These are phyloP conservation scores for Verticillium klebahnii DNA, from an alignment of 2,329 filamentous ascomycete genomes.

Conservation along the genomic window DNA sequence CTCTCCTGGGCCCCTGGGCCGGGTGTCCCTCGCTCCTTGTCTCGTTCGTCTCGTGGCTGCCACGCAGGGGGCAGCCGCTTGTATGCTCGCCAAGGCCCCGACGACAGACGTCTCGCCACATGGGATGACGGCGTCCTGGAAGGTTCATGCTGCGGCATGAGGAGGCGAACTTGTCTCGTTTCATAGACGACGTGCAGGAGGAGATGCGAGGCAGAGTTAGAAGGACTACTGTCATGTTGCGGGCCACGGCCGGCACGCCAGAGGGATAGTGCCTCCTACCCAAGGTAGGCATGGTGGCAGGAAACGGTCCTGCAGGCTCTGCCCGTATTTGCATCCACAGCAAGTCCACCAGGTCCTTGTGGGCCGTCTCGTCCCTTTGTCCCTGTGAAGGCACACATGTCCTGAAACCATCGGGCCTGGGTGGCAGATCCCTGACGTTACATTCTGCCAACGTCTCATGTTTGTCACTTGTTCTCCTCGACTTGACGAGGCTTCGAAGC, in stretches of 20 bases:
- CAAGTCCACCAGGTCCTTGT: background rate
- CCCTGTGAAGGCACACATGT: background rate
- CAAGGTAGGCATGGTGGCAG: background rate
- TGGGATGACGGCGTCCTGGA: background rate
- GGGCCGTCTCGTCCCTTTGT: background rate
- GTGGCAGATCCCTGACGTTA: background rate
- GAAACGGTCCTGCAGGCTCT: background rate
- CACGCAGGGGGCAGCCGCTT: background rate
- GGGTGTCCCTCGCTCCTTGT: background rate
- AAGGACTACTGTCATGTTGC: background rate
- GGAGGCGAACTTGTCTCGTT: background rate
- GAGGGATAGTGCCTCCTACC: background rate
- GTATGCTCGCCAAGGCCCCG: background rate
- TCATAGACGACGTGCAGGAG: background rate
- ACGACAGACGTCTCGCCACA: background rate
- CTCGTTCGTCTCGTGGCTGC: background rate
- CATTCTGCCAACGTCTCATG: background rate
- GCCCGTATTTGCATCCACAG: background rate
- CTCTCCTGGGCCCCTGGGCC: background rate
- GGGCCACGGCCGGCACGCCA: background rate
- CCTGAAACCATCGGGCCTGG: background rate
- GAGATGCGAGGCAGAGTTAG: background rate
- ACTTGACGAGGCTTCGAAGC: background rate
- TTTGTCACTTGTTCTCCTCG: background rate
- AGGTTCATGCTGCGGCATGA: background rate